Evolutionary conservation across 192 early-diverging fungal species (phyloP).

Genomic region (Backusella liffmaniae): DNA sequence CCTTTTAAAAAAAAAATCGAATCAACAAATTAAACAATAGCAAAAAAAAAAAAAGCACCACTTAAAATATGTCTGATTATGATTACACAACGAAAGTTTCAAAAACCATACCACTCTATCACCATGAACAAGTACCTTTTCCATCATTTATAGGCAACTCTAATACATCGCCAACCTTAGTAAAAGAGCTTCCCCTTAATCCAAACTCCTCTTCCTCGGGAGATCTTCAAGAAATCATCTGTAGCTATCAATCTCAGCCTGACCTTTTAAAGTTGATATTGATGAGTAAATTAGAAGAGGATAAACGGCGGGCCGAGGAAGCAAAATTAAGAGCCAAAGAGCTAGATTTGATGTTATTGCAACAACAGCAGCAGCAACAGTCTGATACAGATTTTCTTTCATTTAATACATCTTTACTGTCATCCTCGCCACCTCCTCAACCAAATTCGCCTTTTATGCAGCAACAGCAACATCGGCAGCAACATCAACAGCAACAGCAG

Average conservation of each 20-base stretch:
- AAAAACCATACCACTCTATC: constrained; percentile 18
- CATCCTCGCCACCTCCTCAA: background rate
- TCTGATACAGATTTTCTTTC: background rate
- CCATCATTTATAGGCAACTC: background rate
- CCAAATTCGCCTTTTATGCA: background rate
- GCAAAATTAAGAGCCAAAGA: constrained; percentile 43
- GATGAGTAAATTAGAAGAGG: constrained; percentile 53
- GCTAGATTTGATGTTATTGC: background rate
- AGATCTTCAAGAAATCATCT: constrained; percentile 50
- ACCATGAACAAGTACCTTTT: constrained; percentile 17
- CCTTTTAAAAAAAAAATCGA: background rate
- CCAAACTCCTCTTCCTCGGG: constrained; percentile 25
- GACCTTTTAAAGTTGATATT: constrained; percentile 54
- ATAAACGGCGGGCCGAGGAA: constrained; percentile 54
- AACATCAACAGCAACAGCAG: background rate
- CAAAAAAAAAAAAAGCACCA: background rate
- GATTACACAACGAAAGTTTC: background rate
- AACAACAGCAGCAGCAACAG: background rate
- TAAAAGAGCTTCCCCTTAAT: background rate
- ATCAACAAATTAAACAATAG: background rate
- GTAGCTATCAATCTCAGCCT: constrained; percentile 45
- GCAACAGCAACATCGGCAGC: background rate
- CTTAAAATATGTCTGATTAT: background rate
- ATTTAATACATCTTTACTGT: background rate
- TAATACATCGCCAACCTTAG: background rate